These are phyloP conservation scores for Fraxinus baroniana DNA, from an alignment of 305 asterid species.

Conservation along the genomic window DNA sequence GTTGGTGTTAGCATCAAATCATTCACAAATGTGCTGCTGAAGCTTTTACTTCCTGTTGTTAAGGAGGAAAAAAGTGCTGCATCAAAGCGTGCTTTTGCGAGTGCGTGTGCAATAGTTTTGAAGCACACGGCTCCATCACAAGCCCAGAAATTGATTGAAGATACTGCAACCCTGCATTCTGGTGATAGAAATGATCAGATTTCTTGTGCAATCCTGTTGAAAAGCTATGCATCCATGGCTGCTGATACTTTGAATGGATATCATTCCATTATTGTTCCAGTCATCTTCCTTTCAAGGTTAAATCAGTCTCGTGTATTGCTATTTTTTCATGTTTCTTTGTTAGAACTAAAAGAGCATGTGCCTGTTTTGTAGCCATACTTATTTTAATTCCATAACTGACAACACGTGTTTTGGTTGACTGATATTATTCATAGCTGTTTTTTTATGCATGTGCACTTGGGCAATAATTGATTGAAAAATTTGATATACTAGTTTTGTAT, in stretches of 20 bases:
- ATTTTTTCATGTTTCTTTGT: slow-evolving; percentile 12
- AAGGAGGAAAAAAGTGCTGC: slow-evolving; percentile 87
- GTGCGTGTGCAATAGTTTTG: slow-evolving; percentile 88
- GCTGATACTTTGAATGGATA: slow-evolving; percentile 83
- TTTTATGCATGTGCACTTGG: slow-evolving; percentile 9
- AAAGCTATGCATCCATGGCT: slow-evolving; percentile 86
- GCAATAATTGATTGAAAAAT: not conserved
- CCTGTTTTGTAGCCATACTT: slow-evolving; percentile 16
- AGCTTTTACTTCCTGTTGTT: slow-evolving; percentile 82
- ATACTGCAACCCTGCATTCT: slow-evolving; percentile 74
- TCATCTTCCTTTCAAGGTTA: slow-evolving; percentile 90
- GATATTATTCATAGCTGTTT: not conserved
- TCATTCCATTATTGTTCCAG: slow-evolving; percentile 74
- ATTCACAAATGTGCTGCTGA: slow-evolving; percentile 71
- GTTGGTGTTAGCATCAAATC: slow-evolving; percentile 85
- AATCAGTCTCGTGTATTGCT: slow-evolving; percentile 21
- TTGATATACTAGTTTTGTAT: not conserved
- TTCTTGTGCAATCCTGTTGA: slow-evolving; percentile 83
- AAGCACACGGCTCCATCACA: slow-evolving; percentile 77
- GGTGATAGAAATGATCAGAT: slow-evolving; percentile 89
- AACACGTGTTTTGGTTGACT: slow-evolving; percentile 16
- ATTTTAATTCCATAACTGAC: not conserved
- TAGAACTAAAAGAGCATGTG: not conserved
- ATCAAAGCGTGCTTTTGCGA: slow-evolving; percentile 88
- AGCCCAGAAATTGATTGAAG: slow-evolving; percentile 88